Evolutionary conservation across 2,329 filamentous ascomycete genomes (phyloP), one percentile per base, ranked within the genome.

Genomic region (Ceratocystis diversiconidia): DNA sequence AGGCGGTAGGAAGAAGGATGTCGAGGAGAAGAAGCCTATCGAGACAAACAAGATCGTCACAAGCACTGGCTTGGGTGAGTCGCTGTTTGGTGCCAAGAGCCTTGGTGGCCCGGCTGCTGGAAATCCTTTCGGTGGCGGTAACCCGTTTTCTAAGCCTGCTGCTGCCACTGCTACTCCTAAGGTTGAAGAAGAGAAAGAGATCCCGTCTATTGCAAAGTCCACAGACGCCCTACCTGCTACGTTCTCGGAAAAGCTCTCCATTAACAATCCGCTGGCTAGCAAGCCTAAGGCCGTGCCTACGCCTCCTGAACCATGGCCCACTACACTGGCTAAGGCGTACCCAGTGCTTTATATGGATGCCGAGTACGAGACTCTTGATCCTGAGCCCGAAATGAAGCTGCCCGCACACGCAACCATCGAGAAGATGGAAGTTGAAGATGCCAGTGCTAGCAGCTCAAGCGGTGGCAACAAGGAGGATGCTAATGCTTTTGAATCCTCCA

Each of bases 311-410:
- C 92, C 92, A 0, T 73, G 80, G 12, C 76, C 79, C 48, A 79
- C 83, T 1, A 76, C 80, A 0, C 86, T 89, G 70, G 88, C 90
- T 0, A 68, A 79, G 1, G 79, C 90, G 0, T 97, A 92, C 75
- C 87, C 90, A 0, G 77, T 82, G 36, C 88, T 87, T 72, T 89
- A 90, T 77, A 84, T 92, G 57, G 94, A 97, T 70, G 92, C 92
- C 63, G 92, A 96, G 72, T 95, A 90, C 76, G 94, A 99, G 75
- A 89, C 88, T 3, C 82, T 97, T 30, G 89, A 90, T 68, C 85
- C 70, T 71, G 78, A 73, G 1, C 80, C 82, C 0, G 68, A 69
- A 1, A 75, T 76, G 36, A 80, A 81, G 55, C 80, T 80, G 44
- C 79, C 78, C 67, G 77, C 77, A 15, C 78, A 82, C 66, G 75